Percentiles rank a stretch among this genome's conserved stretches.
phyloP scores from a whole-genome alignment of 139 green algal species.

The Chlamydomonas incerta region DNA sequence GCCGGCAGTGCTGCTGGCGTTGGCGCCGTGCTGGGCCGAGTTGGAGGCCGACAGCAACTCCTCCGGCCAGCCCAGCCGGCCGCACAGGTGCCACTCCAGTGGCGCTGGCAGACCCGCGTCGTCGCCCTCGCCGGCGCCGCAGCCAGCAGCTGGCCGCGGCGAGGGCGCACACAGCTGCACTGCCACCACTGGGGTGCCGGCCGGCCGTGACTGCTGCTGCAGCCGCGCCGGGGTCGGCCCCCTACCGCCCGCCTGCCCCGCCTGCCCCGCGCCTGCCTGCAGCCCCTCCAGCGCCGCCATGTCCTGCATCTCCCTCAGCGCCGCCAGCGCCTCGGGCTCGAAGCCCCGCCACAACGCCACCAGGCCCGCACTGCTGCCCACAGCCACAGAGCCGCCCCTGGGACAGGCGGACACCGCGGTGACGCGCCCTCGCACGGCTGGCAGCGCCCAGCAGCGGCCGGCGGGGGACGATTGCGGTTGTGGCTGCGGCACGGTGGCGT shows the following conservation, averaged over 20 bases:
- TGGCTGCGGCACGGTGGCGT: too few relatives aligned
- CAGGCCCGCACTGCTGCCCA: conserved; percentile 14
- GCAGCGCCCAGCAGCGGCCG: conserved; percentile 25
- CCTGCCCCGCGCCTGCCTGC: neutral
- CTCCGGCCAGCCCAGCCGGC: conserved; percentile 17
- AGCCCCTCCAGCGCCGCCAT: neutral
- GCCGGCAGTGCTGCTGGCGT: too few relatives aligned
- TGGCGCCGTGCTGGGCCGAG: neutral
- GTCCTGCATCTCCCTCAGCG: neutral
- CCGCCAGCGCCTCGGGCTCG: neutral
- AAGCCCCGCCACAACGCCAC: conserved; percentile 32
- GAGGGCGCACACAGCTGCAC: neutral
- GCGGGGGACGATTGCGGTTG: neutral
- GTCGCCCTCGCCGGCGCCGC: neutral
- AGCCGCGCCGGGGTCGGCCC: neutral
- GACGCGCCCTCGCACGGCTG: conserved; percentile 9
- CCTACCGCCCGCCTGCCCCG: neutral
- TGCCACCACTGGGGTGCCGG: neutral
- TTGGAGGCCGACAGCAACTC: neutral
- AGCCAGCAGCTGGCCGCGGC: too few relatives aligned
- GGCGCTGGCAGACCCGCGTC: too few relatives aligned
- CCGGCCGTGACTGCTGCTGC: neutral
- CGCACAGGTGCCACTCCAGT: conserved; percentile 40
- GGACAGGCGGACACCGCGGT: conserved; percentile 28
- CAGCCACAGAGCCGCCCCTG: neutral